Base-by-base conservation (phyloP, 257 asterid species). In the Verbena officinalis region DNA sequence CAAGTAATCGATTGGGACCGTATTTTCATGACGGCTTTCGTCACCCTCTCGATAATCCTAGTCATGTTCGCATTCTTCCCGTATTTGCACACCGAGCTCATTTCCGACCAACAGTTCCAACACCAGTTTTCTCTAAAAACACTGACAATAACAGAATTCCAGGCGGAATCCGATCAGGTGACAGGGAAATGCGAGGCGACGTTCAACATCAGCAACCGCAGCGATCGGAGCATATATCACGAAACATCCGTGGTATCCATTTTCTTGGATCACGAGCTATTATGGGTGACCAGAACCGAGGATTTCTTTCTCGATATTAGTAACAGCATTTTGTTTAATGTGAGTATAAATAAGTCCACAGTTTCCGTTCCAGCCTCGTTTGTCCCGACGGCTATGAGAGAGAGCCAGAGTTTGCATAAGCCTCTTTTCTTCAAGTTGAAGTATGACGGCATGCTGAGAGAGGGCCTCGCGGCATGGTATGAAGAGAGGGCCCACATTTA, bases 381-480 rank as follows among this genome's bases (percentile, higher is more conserved):
- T 27, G 83, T 77, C 9, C 82, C 86, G 0, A 77, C 75, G 0
- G 80, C 81, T 14, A n/a, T 80, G 34, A 21, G 70, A 30, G 82
- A 80, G 72, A 77, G 80, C 64, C 80, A 64, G 21, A 50, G 63
- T 9, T 9, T 70, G 60, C 80, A 55, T 16, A 80, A 77, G 78
- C 82, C 85, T 0, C 78, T 74, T 0, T 75, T 43, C 7, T 80
- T 80, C 73, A 80, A 77, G 43, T 16, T 80, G 61, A 80, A 77
- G 82, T 80, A 77, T 48, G 85, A 80, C 21, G 80, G 85, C 51
- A 80, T 80, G 80, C 69, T 77, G 8, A 64, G 85, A 3, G 80
- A 80, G 73, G 85, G 85, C 5, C 57, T 77, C 59, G 80, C 85
- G 0, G 78, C 85, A 0, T 80, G 85, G 85, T 77, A 59, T 7